Base-by-base conservation (phyloP, 345 rosid species). In the Dipteronia sinensis region DNA sequence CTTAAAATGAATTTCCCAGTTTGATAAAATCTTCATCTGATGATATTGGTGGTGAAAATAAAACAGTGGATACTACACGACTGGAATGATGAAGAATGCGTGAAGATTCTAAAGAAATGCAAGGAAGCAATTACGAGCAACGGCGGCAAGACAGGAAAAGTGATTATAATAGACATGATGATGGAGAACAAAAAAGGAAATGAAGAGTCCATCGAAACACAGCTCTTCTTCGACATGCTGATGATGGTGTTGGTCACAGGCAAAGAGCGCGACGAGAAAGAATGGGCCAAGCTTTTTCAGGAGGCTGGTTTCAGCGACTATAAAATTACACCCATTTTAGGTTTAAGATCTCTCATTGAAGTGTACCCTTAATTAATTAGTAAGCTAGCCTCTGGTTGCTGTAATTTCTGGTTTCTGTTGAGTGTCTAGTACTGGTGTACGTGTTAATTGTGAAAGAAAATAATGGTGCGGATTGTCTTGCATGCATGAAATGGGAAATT, bases 51-150 rank as follows among this genome's bases (percentile, higher is more conserved):
- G 46, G 46, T 8, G 46, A 42, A 42, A 66, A 31, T 31, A 27
- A 20, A 10, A 31, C 69, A 85, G 90, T 73, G 86, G 76, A 78
- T 89, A 27, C 64, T 87, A 20, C 92, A 89, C 4, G 84, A 84
- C 3, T 89, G 89, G 88, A 78, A 49, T 17, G 89, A 89, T 17
- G 78, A 81, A 6, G 83, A 87, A 7, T 83, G 92, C 7, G 38
- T 85, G 79, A 79, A 83, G 79, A 87, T 89, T 80, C 84, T 87
- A 13, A 79, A 79, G 72, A 73, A 63, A 5, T 79, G 89, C 76
- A 81, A 74, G 68, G 85, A 85, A 56, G 84, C 87, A 1, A 71
- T 87, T 17, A 65, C 72, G 5, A 74, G 74, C 25, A 76, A 64
- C 10, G 78, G 61, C 4, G 66, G 67, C 34, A 31, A 31, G 19